Conservation (phyloP, 495 filamentous ascomycete genomes). For the Aspergillus ostianus region DNA sequence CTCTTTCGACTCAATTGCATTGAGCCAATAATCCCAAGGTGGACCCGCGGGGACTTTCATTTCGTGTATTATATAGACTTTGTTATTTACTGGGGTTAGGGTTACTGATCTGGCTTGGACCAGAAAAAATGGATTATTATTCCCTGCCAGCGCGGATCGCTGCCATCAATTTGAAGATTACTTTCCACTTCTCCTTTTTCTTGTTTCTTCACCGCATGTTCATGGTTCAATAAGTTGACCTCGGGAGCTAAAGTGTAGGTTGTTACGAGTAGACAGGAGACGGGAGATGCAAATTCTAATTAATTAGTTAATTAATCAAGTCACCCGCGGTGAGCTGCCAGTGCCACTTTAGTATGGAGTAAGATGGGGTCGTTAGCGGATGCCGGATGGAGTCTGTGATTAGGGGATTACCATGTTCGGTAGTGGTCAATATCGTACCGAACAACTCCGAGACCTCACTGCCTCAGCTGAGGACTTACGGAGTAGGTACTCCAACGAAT, state of each 20-base stretch:
- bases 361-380: too few relatives aligned
- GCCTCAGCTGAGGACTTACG: too few relatives aligned
- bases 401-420: too few relatives aligned
- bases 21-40: background rate
- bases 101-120: background rate
- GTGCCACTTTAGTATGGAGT: too few relatives aligned
- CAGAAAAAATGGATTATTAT: background rate
- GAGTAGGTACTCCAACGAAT: too few relatives aligned
- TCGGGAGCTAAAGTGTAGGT: background rate
- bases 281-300: background rate
- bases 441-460: too few relatives aligned
- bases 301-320: background rate
- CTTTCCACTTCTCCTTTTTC: background rate
- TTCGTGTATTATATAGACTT: constrained; percentile 7
- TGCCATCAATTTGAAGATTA: background rate
- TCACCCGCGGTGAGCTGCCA: background rate
- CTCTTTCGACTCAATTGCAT: constrained; percentile 2
- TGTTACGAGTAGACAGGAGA: background rate
- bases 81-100: too few relatives aligned
- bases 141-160: background rate
- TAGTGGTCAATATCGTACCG: too few relatives aligned
- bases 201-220: too few relatives aligned
- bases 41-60: background rate
- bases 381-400: too few relatives aligned
- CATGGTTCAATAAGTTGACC: background rate